These are phyloP conservation scores for Colletotrichum lindemuthianum DNA, from an alignment of 2,329 filamentous ascomycete species.

Conservation along the genomic window DNA sequence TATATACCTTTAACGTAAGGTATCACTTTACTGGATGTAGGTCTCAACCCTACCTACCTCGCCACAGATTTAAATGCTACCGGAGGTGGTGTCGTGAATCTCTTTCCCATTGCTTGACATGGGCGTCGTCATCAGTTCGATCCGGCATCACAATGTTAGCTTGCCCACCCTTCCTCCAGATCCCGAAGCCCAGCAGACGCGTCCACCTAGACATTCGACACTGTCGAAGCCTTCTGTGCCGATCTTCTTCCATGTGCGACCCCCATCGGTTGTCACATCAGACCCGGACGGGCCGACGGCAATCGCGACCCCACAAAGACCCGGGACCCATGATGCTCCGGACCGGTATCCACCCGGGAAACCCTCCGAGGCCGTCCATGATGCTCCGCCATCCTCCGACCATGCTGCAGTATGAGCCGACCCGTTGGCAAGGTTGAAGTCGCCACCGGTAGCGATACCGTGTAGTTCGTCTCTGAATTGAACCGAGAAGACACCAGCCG, in stretches of 20 bases:
- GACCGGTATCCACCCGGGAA: conserved; percentile 47
- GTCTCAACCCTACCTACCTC: too few relatives aligned
- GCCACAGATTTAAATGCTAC: too few relatives aligned
- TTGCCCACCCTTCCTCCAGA: conserved; percentile 41
- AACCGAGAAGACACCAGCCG: conserved; percentile 46
- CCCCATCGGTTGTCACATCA: conserved; percentile 44
- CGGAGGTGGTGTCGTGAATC: too few relatives aligned
- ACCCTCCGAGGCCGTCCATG: conserved; percentile 40
- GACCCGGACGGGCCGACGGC: conserved; percentile 47
- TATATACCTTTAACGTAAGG: too few relatives aligned
- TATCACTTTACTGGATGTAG: too few relatives aligned
- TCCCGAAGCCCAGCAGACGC: conserved; percentile 46
- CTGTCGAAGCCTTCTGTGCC: conserved; percentile 45
- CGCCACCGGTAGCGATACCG: conserved; percentile 46
- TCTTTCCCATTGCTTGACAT: too few relatives aligned
- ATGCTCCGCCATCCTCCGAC: conserved; percentile 44
- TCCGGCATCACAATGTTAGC: conserved; percentile 10
- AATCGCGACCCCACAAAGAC: conserved; percentile 40
- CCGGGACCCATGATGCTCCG: conserved; percentile 43
- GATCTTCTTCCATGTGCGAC: conserved; percentile 43
- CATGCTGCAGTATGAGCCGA: conserved; percentile 41
- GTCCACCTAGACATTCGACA: conserved; percentile 42
- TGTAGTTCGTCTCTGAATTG: conserved; percentile 42
- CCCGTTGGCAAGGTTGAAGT: conserved; percentile 41
- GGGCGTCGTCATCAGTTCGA: too few relatives aligned